Conservation (phyloP, 345 rosid species). For the Heritiera fomes region DNA sequence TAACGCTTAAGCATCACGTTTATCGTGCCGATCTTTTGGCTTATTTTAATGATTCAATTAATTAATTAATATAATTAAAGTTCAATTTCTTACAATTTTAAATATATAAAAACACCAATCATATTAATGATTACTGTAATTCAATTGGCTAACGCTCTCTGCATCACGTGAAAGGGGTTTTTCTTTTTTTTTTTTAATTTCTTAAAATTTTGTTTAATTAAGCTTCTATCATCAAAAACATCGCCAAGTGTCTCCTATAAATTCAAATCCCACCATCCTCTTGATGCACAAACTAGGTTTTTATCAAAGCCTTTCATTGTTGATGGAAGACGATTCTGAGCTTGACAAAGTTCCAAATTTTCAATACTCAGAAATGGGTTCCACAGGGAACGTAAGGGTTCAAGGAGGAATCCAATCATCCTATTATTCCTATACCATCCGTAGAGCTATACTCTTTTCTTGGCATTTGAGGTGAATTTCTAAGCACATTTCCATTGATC, state of each 20-base stretch:
- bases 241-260: no score
- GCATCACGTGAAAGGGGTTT: no score
- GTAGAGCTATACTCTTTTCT: neutral
- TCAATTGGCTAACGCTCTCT: neutral
- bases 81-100: no score
- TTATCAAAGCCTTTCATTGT: neutral
- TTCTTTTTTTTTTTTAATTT: no score
- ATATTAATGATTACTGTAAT: no score
- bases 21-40: no score
- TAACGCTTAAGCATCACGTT: no score
- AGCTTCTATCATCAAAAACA: neutral
- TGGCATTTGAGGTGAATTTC: neutral
- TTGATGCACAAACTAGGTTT: neutral
- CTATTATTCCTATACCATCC: neutral
- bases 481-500: no score
- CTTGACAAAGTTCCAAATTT: neutral
- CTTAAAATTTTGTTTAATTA: no score
- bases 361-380: neutral
- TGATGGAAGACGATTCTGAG: neutral
- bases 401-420: neutral
- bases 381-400: neutral
- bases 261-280: neutral
- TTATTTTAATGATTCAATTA: no score
- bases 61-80: no score
- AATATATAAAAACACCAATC: no score